Base-by-base conservation (phyloP, 768 basidiomycete species). In the Kwoniella sp. region DNA sequence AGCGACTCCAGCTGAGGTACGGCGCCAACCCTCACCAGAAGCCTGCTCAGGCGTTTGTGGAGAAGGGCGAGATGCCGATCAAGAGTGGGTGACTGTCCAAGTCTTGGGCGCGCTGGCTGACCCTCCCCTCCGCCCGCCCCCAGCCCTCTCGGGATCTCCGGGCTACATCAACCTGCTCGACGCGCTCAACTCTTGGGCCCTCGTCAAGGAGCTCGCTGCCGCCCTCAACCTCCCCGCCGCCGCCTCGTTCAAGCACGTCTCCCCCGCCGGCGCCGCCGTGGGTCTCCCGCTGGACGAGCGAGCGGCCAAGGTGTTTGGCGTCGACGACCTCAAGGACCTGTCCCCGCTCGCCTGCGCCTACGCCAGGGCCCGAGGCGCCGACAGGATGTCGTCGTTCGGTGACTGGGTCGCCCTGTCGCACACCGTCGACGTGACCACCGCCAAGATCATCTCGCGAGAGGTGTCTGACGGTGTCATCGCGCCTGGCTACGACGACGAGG, bases 231-330 rank as follows among this genome's bases (percentile, higher is more conserved):
- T 98, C 39, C 92, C 95, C 15, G 95, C 95, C 12, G 93, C 95
- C 11, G 93, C 95, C 0, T 96, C 92, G 0, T 99, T 98, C 84
- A 99, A 99, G 78, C 95, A 99, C 69, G 95, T 99, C 54, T 98
- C 93, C 15, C 95, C 95, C 10, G 95, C 95, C 1, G 95, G 95
- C 44, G 91, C 88, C 5, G 95, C 92, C 23, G 88, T 96, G 11
- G 93, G 91, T 20, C 73, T 95, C 50, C 67, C 67, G 8, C 80
- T 99, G 37, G 80, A 84, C 61, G 85, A 87, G 25, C 81, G 79
- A 0, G 92, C 96, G 76, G 89, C 91, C 69, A 84, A 87, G 63
- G 92, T 98, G 0, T 98, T 96, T 59, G 93, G 90, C 2, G 92
- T 95, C 0, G 91, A 96, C 31, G 95, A 96, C 65, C 79, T 96